Conservation (phyloP, 768 basidiomycete species). For the Phlegmacium glaucopus region DNA sequence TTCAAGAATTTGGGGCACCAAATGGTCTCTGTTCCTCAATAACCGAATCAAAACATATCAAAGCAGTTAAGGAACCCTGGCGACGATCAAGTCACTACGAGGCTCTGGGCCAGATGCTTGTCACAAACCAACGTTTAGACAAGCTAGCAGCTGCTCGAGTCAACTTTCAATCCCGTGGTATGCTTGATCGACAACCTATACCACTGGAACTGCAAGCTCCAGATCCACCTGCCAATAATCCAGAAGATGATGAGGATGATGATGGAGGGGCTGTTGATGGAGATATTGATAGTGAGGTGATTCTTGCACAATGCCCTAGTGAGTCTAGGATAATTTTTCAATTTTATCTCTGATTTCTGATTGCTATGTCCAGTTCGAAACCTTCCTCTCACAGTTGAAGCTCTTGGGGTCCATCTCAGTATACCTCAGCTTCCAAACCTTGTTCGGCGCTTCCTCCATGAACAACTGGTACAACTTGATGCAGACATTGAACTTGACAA, state of each 20-base stretch:
- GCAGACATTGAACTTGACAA: slow-evolving; percentile 12
- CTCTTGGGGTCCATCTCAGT: background rate
- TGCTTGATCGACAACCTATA: slow-evolving; percentile 12
- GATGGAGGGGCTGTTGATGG: slow-evolving; percentile 1
- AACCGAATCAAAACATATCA: no score
- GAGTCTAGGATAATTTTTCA: background rate
- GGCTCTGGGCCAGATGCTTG: no score
- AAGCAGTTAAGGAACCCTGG: no score
- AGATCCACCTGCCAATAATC: no score
- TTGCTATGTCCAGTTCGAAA: background rate
- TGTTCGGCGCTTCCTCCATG: background rate
- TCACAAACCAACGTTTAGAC: no score
- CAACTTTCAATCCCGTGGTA: slow-evolving; percentile 17
- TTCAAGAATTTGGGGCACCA: no score
- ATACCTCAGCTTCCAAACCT: background rate
- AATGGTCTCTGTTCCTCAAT: no score
- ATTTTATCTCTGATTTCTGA: background rate
- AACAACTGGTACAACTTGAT: background rate
- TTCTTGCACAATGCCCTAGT: background rate
- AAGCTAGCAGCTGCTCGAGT: background rate
- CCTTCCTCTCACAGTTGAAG: slow-evolving; percentile 1
- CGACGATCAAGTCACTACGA: no score
- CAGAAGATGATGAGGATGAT: no score
- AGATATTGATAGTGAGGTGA: background rate
- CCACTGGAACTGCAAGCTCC: background rate